phyloP scores from a whole-genome alignment of 208 protist species.

The Acanthamoeba sp. region DNA sequence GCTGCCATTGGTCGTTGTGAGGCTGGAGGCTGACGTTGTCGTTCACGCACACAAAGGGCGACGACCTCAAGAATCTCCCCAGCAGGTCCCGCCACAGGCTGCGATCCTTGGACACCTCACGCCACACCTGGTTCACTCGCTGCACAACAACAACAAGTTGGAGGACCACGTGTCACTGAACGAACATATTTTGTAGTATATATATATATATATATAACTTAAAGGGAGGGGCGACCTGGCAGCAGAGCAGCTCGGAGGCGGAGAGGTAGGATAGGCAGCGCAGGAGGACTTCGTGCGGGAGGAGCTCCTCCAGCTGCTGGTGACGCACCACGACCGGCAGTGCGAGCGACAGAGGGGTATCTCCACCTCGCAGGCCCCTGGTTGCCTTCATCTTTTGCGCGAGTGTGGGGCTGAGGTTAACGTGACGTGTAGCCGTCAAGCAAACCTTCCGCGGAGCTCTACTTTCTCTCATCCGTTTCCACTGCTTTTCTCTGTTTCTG shows the following conservation, averaged over 20 bases:
- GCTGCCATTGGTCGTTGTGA: not conserved
- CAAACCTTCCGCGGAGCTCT: not conserved
- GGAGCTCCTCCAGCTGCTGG: not conserved
- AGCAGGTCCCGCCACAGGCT: conserved; percentile 1
- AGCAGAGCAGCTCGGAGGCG: not conserved
- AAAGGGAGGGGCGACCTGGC: not conserved
- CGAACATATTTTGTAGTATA: too few species aligned
- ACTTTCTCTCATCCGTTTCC: not conserved
- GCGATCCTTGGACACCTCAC: not conserved
- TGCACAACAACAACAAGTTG: not conserved
- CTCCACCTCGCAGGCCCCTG: not conserved
- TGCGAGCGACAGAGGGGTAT: not conserved
- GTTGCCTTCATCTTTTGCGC: not conserved
- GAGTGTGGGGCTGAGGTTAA: not conserved
- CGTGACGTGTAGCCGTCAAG: not conserved
- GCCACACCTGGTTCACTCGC: not conserved
- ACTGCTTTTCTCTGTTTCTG: not conserved
- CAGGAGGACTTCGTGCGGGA: not conserved
- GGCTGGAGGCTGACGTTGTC: not conserved
- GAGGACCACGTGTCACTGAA: too few species aligned
- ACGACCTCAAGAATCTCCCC: not conserved
- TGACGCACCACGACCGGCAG: not conserved
- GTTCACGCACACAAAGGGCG: not conserved
- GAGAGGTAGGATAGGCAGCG: conserved; percentile 8
- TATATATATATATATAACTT: not conserved